phyloP scores from a whole-genome alignment of 163 green algal species.

The Prototheca cutis region DNA sequence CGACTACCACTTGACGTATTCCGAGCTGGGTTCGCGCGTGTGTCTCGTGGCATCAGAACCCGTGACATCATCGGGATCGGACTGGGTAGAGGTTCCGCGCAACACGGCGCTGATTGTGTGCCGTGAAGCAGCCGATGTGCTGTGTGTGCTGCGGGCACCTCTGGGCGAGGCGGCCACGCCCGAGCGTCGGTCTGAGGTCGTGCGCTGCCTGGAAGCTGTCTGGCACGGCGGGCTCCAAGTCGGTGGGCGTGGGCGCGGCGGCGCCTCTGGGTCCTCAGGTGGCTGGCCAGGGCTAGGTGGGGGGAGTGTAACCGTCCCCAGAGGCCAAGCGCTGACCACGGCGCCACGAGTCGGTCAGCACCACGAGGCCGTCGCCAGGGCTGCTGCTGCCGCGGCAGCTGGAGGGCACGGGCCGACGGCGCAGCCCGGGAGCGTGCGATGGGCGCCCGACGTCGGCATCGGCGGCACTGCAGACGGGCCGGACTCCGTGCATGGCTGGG shows the following conservation, averaged over 20 bases:
- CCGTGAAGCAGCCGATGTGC: slow-evolving; percentile 65
- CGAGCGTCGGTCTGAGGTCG: slow-evolving; percentile 45
- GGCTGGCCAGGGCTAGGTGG: too few relatives aligned
- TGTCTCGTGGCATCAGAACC: slow-evolving; percentile 85
- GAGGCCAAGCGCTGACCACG: too few relatives aligned
- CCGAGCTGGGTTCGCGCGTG: slow-evolving; percentile 51
- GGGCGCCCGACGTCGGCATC: too few relatives aligned
- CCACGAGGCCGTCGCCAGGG: neutral
- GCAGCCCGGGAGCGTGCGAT: too few relatives aligned
- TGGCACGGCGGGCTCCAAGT: neutral
- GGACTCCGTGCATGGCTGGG: too few relatives aligned
- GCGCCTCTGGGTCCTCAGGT: too few relatives aligned
- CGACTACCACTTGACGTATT: slow-evolving; percentile 69
- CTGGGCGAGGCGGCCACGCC: slow-evolving; percentile 18
- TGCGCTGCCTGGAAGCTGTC: slow-evolving; percentile 13
- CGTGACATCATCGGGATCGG: slow-evolving; percentile 61
- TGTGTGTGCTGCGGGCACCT: slow-evolving; percentile 70
- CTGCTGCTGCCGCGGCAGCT: too few relatives aligned
- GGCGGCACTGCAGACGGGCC: too few relatives aligned
- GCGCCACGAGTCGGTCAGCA: neutral
- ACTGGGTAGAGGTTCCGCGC: slow-evolving; percentile 52
- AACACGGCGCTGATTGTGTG: slow-evolving; percentile 80
- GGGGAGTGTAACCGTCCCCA: too few relatives aligned
- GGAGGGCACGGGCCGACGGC: too few relatives aligned
- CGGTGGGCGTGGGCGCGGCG: too few relatives aligned